Conservation (phyloP, 1,139 yeast species). For the Pneumocystis carinii region DNA sequence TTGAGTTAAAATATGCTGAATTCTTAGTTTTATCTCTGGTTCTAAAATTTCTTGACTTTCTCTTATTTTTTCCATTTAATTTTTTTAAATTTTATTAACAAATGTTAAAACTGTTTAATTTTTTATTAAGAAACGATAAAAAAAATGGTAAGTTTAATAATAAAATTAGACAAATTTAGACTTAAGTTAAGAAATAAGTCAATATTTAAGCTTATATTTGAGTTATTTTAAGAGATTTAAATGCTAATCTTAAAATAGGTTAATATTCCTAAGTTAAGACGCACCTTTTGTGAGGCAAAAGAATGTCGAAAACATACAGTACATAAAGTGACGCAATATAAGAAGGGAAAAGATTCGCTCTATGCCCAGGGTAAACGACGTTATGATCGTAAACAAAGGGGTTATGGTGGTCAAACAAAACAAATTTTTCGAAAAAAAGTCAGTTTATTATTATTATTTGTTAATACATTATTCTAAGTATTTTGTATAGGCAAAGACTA, state of each 20-base stretch:
- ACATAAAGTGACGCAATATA: slow-evolving; percentile 99
- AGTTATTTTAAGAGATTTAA: too few relatives aligned
- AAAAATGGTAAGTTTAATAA: too few relatives aligned
- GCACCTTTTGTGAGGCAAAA: slow-evolving; percentile 99
- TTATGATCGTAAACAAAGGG: slow-evolving; percentile 99
- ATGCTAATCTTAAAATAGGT: slow-evolving; percentile 34
- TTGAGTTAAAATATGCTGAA: not conserved
- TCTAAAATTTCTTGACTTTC: not conserved
- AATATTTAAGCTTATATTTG: too few relatives aligned
- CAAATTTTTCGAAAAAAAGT: slow-evolving; percentile 97
- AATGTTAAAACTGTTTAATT: too few relatives aligned
- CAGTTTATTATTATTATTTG: not conserved
- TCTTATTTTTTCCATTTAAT: too few relatives aligned
- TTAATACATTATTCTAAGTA: not conserved
- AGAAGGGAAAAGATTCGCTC: slow-evolving; percentile 22
- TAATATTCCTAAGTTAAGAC: slow-evolving; percentile 99
- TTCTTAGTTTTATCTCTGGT: not conserved
- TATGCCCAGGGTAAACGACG: slow-evolving; percentile 97
- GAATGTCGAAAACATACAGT: slow-evolving; percentile 99
- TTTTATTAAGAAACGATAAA: too few relatives aligned
- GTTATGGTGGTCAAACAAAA: slow-evolving; percentile 99
- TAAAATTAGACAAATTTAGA: too few relatives aligned
- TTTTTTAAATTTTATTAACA: too few relatives aligned
- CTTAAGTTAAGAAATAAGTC: too few relatives aligned
- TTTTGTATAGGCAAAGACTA: slow-evolving; percentile 62